phyloP scores from a whole-genome alignment of 2,329 filamentous ascomycete species.

The Sporothrix pseudoabietina region DNA sequence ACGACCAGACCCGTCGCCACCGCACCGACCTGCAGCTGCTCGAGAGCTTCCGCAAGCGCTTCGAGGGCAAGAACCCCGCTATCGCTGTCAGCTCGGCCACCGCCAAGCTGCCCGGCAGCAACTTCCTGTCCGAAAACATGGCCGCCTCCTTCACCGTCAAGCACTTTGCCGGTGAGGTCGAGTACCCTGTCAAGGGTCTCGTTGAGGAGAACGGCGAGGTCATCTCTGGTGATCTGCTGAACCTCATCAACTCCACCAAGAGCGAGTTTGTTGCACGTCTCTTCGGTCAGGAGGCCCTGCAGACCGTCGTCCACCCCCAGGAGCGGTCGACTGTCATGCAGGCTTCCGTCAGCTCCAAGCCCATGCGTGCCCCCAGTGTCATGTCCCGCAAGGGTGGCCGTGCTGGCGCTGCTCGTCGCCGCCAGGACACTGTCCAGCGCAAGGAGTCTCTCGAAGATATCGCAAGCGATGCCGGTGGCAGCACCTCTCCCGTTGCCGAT shows the following conservation, averaged over 20 bases:
- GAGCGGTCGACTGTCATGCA: slow-evolving; percentile 92
- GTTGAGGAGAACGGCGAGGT: slow-evolving; percentile 96
- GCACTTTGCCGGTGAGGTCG: slow-evolving; percentile 95
- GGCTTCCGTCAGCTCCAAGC: slow-evolving; percentile 93
- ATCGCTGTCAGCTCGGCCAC: slow-evolving; percentile 77
- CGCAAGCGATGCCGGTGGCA: slow-evolving; percentile 46
- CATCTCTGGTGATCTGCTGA: slow-evolving; percentile 93
- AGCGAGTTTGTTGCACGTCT: slow-evolving; percentile 86
- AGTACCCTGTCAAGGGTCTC: slow-evolving; percentile 84
- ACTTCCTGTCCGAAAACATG: slow-evolving; percentile 82
- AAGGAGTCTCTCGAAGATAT: slow-evolving; percentile 50
- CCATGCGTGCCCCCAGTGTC: slow-evolving; percentile 87
- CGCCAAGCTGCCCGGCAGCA: slow-evolving; percentile 79
- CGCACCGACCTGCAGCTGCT: slow-evolving; percentile 87
- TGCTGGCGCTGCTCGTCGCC: slow-evolving; percentile 37
- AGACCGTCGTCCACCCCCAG: slow-evolving; percentile 89
- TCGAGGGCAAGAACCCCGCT: slow-evolving; percentile 90
- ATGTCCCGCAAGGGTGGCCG: slow-evolving; percentile 69
- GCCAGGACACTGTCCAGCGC: slow-evolving; percentile 41
- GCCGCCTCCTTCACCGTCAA: slow-evolving; percentile 84
- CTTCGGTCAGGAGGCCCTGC: slow-evolving; percentile 93
- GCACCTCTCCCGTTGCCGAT: slow-evolving; percentile 41
- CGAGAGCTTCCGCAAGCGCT: slow-evolving; percentile 87
- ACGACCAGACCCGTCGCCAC: slow-evolving; percentile 90
- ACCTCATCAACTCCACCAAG: slow-evolving; percentile 84